Base-by-base conservation (phyloP, 2,329 filamentous ascomycete species). In the Ophiocordyceps camponoti-leonardi region DNA sequence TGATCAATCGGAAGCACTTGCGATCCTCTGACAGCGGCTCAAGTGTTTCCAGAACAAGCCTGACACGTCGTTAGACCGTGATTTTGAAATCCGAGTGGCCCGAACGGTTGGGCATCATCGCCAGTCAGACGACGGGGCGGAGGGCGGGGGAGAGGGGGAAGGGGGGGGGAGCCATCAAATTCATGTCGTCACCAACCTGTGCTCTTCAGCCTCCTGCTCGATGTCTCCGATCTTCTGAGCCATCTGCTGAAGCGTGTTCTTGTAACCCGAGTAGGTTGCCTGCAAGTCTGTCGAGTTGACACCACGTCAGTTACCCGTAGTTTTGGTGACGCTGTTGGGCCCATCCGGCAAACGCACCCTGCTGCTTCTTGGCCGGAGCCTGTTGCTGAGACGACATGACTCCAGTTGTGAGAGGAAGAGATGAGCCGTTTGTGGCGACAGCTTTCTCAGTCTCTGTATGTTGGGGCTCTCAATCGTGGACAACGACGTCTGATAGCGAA, bases 1-100 rank as follows among this genome's bases (percentile, higher is more conserved):
- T 96, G 63, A 98, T 93, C 77, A 98, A 86, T 55, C 92, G 88
- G 67, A 96, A 98, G 67, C 90, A 96, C 69, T 95, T 98, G 57
- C 92, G 84, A 53, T 94, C 83, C 51, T 72, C 75, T 1, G 85
- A 73, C 22, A 96, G 75, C 42, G 88, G 88, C 48, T 82, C 75
- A 51, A 98, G 68, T 4, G 90, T 96, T 60, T 96, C 90, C 44
- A 96, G 76, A 31, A 98, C 92, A 52, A 96, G 83, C 65, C 92
- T 96, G 53, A 20, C 6, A 19, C 42, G 45, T 19, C 12, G 18
- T 23, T 6, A 47, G 13, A 49, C 19, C 13, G 19, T 11, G 51
- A 51, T 50, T 46, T 53, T n/a, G n/a, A 54, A 33, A 48, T 49
- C 52, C 53, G 51, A 53, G 50, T 33, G 41, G 22, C n/a, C 23